Base-by-base conservation (phyloP, 495 filamentous ascomycete species). In the Neurospora sp. region DNA sequence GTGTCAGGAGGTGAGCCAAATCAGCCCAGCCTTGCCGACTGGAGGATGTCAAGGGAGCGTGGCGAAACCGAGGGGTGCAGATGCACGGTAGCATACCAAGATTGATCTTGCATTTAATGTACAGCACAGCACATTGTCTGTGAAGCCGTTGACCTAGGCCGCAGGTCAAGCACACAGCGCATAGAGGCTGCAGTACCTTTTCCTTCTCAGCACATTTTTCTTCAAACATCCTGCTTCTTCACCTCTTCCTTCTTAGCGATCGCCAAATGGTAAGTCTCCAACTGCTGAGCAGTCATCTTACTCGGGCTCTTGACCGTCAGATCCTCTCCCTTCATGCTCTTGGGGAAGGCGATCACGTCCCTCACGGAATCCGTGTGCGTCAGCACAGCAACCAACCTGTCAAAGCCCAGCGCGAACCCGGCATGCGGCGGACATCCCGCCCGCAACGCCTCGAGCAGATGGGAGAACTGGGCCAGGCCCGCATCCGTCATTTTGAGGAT, bases 401-500 rank as follows among this genome's bases (percentile, higher is more conserved):
- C 96, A 78, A 97, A 97, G 0, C 96, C 96, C 18, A 99, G 82
- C 0, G 96, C 96, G 66, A 99, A 89, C 0, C 96, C 96, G 0
- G 96, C 95, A 82, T 99, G 96, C 1, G 96, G 96, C n/a, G 96
- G 96, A 87, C 96, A 99, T 5, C 96, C 96, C 0, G 93, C 90
- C 8, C 89, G 82, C 9, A 99, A 87, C 0, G 93, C 94, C 71
- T 93, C 87, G 10, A 98, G 85, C 4, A 99, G 86, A 80, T 98
- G 96, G 5, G 87, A 85, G 79, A 98, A 98, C 62, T 96, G 90
- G 3, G 83, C 82, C 9, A 98, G 77, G 18, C 92, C 88, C 72
- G 89, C 86, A 72, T 86, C 79, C 27, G 76, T 80, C 87, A 88
- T 87, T 77, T 85, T 89, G 37, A 99, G 86, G n/a, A 98, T 88